Evolutionary conservation across 2,329 filamentous ascomycete species (phyloP), one percentile per base, ranked within the genome.

Genomic region (Aureobasidium lini): DNA sequence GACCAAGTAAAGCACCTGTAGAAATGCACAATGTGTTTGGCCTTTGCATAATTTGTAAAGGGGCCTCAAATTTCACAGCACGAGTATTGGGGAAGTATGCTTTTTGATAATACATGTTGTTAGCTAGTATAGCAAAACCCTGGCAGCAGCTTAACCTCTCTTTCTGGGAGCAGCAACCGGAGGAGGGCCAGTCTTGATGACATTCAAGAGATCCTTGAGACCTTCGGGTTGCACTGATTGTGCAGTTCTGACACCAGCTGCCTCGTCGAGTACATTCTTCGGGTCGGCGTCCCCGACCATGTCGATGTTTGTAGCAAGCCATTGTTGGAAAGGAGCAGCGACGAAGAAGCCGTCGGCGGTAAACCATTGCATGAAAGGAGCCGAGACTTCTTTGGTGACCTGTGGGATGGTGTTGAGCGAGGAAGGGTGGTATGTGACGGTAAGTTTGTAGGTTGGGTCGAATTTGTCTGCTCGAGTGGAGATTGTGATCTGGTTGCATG

Each of bases 371-470:
- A 82, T 82, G 71, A 94, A 93, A 37, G 86, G 80, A 46, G 81
- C 81, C 62, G 80, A 74, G 62, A 91, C 73, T 63, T 84, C 61
- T 83, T 60, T 68, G 16, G 76, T 77, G 42, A 57, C 54, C 4
- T 43, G 54, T n/a, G 54, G 42, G 23, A 47, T 34, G 43, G 54
- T 57, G 62, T 79, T 69, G 42, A 53, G 72, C 66, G 28, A 73
- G 66, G 65, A 56, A 60, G 63, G 32, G 59, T 34, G 8, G 62
- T 40, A 37, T 59, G 49, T 42, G 60, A 96, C 79, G 44, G 81
- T 84, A 62, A 96, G 76, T 68, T 88, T 82, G 78, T 99, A 99
- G 46, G 85, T 81, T 0, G 91, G 90, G 40, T 86, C 82, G 73
- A 92, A 84, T 72, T 96, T 96, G 69, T 88, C 86, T 0, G 84